phyloP scores from a whole-genome alignment of 352 stramenopile species.

The Phytophthora capsici region DNA sequence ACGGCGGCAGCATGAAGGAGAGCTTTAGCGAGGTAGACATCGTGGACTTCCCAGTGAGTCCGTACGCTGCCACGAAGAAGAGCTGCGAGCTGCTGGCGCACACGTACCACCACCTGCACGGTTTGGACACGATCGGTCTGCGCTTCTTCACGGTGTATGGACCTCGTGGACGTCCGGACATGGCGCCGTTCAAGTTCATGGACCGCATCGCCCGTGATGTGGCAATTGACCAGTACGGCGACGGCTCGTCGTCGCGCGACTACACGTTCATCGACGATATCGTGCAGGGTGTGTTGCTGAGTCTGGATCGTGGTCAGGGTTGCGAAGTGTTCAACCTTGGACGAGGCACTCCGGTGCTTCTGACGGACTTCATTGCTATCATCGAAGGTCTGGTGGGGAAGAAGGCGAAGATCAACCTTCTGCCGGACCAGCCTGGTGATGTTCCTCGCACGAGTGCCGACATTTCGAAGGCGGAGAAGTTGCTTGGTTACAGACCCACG shows the following conservation, averaged over 20 bases:
- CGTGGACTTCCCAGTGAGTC: constrained; percentile 95
- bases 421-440: constrained; percentile 96
- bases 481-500: constrained; percentile 96
- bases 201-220: constrained; percentile 92
- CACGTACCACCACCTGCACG: constrained; percentile 98
- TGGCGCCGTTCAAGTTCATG: constrained; percentile 99
- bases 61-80: constrained; percentile 98
- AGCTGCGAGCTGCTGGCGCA: constrained; percentile 96
- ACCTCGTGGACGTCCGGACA: constrained; percentile 96
- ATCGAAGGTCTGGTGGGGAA: constrained; percentile 95
- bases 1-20: constrained; percentile 92
- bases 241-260: constrained; percentile 94
- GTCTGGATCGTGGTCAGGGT: constrained; percentile 66
- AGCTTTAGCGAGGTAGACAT: constrained; percentile 91
- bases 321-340: constrained; percentile 98
- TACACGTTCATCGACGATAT: constrained; percentile 99
- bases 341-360: constrained; percentile 90
- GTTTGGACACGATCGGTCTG: constrained; percentile 94
- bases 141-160: constrained; percentile 99
- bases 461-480: constrained; percentile 93
- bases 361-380: constrained; percentile 96
- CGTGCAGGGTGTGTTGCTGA: constrained; percentile 93
- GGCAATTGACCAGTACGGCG: constrained; percentile 97
- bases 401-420: constrained; percentile 93
- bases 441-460: constrained; percentile 96